Evolutionary conservation across 2,329 filamentous ascomycete genomes (phyloP), one percentile per base, ranked within the genome.

Genomic region (Botrytis fabae): DNA sequence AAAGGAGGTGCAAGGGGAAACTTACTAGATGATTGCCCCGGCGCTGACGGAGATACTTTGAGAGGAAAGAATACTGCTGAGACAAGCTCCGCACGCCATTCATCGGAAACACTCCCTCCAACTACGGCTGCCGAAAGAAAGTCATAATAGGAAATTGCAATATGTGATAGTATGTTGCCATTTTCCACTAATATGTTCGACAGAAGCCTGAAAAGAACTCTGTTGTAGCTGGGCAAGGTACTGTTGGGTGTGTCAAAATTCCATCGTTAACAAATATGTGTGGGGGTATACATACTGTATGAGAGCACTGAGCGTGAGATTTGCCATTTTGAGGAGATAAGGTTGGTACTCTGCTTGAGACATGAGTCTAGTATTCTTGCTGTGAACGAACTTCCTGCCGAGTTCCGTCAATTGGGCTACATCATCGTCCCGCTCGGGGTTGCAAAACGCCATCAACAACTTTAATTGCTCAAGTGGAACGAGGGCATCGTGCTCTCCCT

Each of bases 391-490:
- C 35, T 64, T 75, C 25, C 75, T 73, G 51, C 78, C 78, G 73
- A 90, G 85, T 40, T 78, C 74, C 62, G 82, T 80, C 51, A 90
- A 80, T 71, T 88, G 83, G 48, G 79, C 79, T 59, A 86, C 79
- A 79, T 91, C 89, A 69, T 86, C 84, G 64, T 79, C 57, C 69
- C 80, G 78, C 28, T 79, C 80, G 14, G 82, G 78, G 46, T 85
- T 84, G 80, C 88, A 89, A 75, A 88, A 84, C 20, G 84, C 82
- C 35, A 88, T 79, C 40, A 90, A 80, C 14, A 90, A 81, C 46
- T 83, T 84, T 46, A 87, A 81, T 64, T 85, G 86, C 57, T 79
- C 76, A 9, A 81, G 80, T 28, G 84, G 78, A 73, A 82, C 20
- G 16, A 28, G 25, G 3, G 7, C 28, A 61, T 66, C 62, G 9